Evolutionary conservation across 116 monocot genomes (phyloP).

Genomic region (Zostera marina): DNA sequence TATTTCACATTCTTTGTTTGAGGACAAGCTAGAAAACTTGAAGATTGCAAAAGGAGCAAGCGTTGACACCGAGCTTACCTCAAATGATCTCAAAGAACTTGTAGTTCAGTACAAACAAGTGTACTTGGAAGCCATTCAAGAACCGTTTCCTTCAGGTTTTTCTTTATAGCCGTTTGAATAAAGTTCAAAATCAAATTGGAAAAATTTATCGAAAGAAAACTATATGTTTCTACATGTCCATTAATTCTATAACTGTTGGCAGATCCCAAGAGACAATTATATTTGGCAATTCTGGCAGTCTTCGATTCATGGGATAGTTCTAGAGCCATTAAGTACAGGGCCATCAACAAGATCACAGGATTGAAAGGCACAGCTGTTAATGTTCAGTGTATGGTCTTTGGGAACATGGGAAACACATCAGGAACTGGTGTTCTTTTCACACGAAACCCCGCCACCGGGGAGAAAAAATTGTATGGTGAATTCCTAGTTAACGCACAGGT

Average conservation of each 20-base stretch:
- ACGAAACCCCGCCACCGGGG: conserved; percentile 87
- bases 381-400: conserved; percentile 95
- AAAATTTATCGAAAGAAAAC: too few relatives aligned
- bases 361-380: conserved; percentile 93
- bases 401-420: conserved; percentile 94
- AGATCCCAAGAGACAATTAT: conserved; percentile 77
- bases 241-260: neutral
- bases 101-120: conserved; percentile 80
- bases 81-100: conserved; percentile 65
- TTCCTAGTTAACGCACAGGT: conserved; percentile 97
- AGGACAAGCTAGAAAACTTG: conserved; percentile 62
- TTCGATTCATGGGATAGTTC: conserved; percentile 96
- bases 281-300: conserved; percentile 66
- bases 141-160: conserved; percentile 75
- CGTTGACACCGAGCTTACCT: conserved; percentile 65
- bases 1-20: conserved; percentile 66
- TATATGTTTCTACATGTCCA: too few relatives aligned
- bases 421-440: conserved; percentile 98
- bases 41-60: conserved; percentile 54
- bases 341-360: conserved; percentile 80
- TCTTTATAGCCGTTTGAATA: too few relatives aligned
- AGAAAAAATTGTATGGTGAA: conserved; percentile 93
- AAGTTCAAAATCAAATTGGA: too few relatives aligned
- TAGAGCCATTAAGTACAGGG: conserved; percentile 81
- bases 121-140: conserved; percentile 71